Evolutionary conservation across 768 basidiomycete genomes (phyloP).

Genomic region (Piloderma croceum): DNA sequence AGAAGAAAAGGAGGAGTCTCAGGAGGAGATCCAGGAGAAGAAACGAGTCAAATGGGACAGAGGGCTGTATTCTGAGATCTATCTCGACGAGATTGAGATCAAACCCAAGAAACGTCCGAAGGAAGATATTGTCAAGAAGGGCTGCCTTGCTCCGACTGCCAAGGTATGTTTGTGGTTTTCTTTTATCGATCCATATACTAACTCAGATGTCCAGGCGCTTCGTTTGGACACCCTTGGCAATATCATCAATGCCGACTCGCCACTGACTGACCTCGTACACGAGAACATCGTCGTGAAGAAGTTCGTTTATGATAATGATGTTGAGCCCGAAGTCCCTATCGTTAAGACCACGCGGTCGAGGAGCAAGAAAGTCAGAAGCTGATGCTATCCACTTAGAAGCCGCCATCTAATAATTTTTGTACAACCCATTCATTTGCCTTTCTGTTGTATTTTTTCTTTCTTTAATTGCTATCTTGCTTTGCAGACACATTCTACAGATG

Average conservation of each 20-base stretch:
- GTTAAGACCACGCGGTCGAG: conserved; percentile 54
- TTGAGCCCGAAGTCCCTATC: conserved; percentile 29
- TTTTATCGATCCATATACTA: no score
- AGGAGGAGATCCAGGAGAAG: conserved; percentile 25
- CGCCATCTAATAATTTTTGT: conserved; percentile 6
- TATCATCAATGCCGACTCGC: conserved; percentile 49
- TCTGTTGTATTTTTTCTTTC: conserved; percentile 3
- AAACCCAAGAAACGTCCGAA: conserved; percentile 40
- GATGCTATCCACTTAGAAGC: conserved; percentile 8
- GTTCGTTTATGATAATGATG: conserved; percentile 75
- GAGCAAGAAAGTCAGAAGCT: conserved; percentile 43
- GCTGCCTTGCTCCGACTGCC: conserved; percentile 62
- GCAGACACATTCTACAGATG: conserved; percentile 4
- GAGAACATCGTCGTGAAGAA: conserved; percentile 73
- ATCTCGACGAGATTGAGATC: conserved; percentile 58
- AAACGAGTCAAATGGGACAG: conserved; percentile 77
- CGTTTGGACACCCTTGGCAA: conserved; percentile 72
- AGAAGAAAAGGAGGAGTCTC: conserved; percentile 31
- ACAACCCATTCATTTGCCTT: conserved; percentile 11
- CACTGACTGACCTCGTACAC: conserved; percentile 49
- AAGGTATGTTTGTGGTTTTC: conserved; percentile 44
- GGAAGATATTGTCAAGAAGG: conserved; percentile 41
- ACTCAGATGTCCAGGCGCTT: conserved; percentile 49
- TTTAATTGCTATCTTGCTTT: conserved; percentile 5
- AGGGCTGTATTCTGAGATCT: conserved; percentile 56